Base-by-base conservation (phyloP, 179 eudicot species). In the Gypsophila paniculata region DNA sequence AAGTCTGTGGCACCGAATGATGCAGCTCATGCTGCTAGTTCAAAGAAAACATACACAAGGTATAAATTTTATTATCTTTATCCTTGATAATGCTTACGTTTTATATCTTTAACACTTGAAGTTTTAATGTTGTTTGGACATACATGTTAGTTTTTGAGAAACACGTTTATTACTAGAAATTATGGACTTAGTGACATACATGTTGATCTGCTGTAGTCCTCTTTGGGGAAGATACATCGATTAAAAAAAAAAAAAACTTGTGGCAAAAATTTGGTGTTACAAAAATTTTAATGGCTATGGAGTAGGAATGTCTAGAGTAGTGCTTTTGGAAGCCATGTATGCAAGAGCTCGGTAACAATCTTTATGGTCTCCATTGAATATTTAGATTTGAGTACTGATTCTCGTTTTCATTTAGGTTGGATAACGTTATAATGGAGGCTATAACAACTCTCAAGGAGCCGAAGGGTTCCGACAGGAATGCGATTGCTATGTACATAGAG, bases 401-500 rank as follows among this genome's bases (percentile, higher is more conserved):
- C 51, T 72, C 64, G 15, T 77, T 60, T 61, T 44, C 32, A 44
- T 75, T 63, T 55, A 92, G 96, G 84, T 68, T 88, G 85, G 98
- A 88, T 74, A 77, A 79, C 59, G 80, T 85, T 70, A 82, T 91
- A 55, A 51, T 90, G 87, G 92, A 90, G 80, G 83, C 94, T 62
- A 71, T 92, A 65, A 76, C 77, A 39, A 82, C 85, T 70, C 77
- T 88, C 73, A 87, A 87, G 78, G 96, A 90, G 77, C 88, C 89
- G 54, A 82, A 86, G 66, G 94, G 91, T 48, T 87, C 88, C 29
- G 86, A 76, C 82, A 86, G 82, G 74, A 75, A 76, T 80, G 84
- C 93, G 44, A 88, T 93, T 76, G 86, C 86, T 66, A 64, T 68
- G 68, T 84, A 86, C 76, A 88, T 93, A 73, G 90, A 89, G 98